Conservation (phyloP, 2,329 filamentous ascomycete genomes). For the Fusarium vanettenii region DNA sequence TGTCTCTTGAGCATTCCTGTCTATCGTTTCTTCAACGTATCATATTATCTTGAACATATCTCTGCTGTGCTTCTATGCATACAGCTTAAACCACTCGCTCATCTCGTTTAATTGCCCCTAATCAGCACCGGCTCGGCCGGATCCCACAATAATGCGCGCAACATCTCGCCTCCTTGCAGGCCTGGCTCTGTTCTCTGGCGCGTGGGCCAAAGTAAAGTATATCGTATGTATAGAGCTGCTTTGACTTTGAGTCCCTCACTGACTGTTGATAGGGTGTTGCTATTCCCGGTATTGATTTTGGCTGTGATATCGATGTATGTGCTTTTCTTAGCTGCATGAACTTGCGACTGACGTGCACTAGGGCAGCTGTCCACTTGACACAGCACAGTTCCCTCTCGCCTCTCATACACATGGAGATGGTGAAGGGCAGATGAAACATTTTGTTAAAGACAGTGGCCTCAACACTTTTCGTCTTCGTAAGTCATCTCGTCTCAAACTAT, state of each 20-base stretch:
- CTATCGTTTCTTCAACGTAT: neutral
- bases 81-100: neutral
- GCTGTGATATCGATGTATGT: slow-evolving; percentile 58
- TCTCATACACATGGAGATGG: slow-evolving; percentile 51
- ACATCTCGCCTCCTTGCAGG: neutral
- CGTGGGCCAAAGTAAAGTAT: slow-evolving; percentile 21
- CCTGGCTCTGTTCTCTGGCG: slow-evolving; percentile 12
- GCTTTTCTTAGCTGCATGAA: neutral
- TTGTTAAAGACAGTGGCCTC: slow-evolving; percentile 61
- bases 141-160: slow-evolving; percentile 9
- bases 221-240: slow-evolving; percentile 10
- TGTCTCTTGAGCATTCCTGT: neutral
- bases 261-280: slow-evolving; percentile 51
- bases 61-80: neutral
- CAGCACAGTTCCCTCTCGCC: slow-evolving; percentile 50
- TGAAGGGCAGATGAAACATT: slow-evolving; percentile 67
- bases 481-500: slow-evolving; percentile 10
- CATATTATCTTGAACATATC: neutral
- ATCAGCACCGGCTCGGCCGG: neutral
- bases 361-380: slow-evolving; percentile 53
- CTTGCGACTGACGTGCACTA: slow-evolving; percentile 26
- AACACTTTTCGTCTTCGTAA: slow-evolving; percentile 66
- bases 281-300: slow-evolving; percentile 61
- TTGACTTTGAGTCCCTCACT: neutral
- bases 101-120: neutral